Conservation (phyloP, 345 rosid genomes). For the Dimocarpus longan region DNA sequence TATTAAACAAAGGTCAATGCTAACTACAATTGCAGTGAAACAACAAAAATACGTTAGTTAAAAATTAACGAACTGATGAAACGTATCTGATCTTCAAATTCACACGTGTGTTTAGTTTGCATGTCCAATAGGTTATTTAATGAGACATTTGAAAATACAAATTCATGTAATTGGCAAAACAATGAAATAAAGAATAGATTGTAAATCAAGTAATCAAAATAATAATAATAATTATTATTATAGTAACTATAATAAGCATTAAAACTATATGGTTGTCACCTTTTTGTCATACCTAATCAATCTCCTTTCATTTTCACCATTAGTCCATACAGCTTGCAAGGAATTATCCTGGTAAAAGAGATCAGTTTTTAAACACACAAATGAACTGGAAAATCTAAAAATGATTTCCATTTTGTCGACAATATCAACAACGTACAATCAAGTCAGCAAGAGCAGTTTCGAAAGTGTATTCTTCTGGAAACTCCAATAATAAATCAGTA, state of each 20-base stretch:
- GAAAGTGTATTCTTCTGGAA: constrained; percentile 65
- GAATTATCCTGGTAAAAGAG: constrained; percentile 64
- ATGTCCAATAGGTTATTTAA: not conserved
- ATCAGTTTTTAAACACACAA: constrained; percentile 7
- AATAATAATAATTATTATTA: not conserved
- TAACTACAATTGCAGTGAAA: no score
- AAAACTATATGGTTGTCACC: not conserved
- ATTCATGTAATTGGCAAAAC: not conserved
- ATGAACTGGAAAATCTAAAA: not conserved
- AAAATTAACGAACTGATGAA: not conserved
- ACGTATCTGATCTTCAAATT: not conserved
- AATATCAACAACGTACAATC: constrained; percentile 45
- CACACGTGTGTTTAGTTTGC: not conserved
- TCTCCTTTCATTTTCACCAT: constrained; percentile 34
- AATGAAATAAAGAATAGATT: not conserved
- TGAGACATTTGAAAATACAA: not conserved
- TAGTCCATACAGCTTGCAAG: constrained; percentile 76
- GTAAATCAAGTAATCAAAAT: not conserved
- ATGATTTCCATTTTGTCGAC: not conserved
- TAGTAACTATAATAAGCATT: not conserved
- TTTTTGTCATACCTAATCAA: constrained; percentile 52
- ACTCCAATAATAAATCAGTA: constrained; percentile 52
- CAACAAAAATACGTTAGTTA: no score
- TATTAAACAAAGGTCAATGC: no score
- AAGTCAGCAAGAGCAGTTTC: constrained; percentile 79